Conservation (phyloP, 139 green algal species). For the Bryopsis sp. region DNA sequence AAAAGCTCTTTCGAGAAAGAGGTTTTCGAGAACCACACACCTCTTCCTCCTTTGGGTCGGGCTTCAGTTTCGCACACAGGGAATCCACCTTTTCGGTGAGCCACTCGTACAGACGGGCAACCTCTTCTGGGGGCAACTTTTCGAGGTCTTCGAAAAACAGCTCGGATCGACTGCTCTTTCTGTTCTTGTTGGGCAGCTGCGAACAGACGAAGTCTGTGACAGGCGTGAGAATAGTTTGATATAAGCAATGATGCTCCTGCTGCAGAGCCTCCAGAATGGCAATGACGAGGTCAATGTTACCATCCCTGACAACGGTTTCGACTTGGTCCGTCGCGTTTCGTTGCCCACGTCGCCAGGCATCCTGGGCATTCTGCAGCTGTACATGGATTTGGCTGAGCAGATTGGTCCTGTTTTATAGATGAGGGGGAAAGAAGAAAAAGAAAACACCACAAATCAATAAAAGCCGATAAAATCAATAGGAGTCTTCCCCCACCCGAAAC, state of each 20-base stretch:
- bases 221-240: conserved; percentile 50
- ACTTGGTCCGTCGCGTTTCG: conserved; percentile 17
- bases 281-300: conserved; percentile 63
- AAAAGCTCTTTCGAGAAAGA: too few relatives aligned
- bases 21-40: not conserved
- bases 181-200: conserved; percentile 41
- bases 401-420: not conserved
- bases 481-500: not conserved
- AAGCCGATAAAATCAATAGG: not conserved
- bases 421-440: too few relatives aligned
- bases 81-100: conserved; percentile 75
- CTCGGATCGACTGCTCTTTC: conserved; percentile 44
- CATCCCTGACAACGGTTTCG: conserved; percentile 32
- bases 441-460: too few relatives aligned
- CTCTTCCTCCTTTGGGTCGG: conserved; percentile 53
- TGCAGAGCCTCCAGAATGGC: conserved; percentile 61
- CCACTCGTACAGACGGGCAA: conserved; percentile 63
- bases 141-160: conserved; percentile 72
- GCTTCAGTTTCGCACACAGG: conserved; percentile 55
- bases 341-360: conserved; percentile 18
- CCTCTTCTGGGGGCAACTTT: conserved; percentile 46
- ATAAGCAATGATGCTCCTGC: conserved; percentile 69
- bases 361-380: conserved; percentile 17
- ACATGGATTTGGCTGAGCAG: conserved; percentile 13
- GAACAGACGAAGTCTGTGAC: conserved; percentile 56